phyloP scores from a whole-genome alignment of 345 rosid species.

The Eucalyptus regnans region DNA sequence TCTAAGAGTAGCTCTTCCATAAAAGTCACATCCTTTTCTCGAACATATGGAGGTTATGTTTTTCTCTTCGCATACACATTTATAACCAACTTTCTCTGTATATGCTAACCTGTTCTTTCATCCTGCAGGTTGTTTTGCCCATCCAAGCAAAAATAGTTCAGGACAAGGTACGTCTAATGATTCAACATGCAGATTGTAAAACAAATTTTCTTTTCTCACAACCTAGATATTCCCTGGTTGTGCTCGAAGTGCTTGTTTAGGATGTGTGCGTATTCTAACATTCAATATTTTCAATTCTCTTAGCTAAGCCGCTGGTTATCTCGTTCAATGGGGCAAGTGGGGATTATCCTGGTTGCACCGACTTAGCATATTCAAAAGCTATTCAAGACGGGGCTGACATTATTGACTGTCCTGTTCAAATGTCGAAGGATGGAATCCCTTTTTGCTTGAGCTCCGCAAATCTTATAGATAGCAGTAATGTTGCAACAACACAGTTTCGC shows the following conservation, averaged over 20 bases:
- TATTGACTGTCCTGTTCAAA: conserved; percentile 80
- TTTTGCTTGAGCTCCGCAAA: conserved; percentile 56
- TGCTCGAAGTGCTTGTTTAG: background rate
- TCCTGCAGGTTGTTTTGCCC: conserved; percentile 67
- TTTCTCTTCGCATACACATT: background rate
- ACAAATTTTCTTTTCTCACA: background rate
- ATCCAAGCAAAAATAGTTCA: conserved; percentile 44
- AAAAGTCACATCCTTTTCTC: background rate
- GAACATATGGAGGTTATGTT: background rate
- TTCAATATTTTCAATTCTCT: background rate
- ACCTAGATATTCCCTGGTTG: background rate
- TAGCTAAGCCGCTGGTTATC: conserved; percentile 45
- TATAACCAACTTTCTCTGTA: background rate
- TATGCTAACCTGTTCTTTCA: conserved; percentile 1
- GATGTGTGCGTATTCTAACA: background rate
- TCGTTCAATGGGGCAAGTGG: conserved; percentile 89
- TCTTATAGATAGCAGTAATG: conserved; percentile 37
- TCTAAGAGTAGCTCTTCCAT: background rate
- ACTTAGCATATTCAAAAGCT: conserved; percentile 66
- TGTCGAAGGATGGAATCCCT: conserved; percentile 61
- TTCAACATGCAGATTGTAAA: background rate
- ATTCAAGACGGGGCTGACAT: conserved; percentile 63
- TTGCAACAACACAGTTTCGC: conserved; percentile 26
- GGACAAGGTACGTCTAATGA: conserved; percentile 33
- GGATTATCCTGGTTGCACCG: conserved; percentile 79